A percentile compares a stretch with the other conserved stretches of the same genome.
phyloP scores from a whole-genome alignment of 495 filamentous ascomycete genomes.

The Hypoxylon cercidicola region DNA sequence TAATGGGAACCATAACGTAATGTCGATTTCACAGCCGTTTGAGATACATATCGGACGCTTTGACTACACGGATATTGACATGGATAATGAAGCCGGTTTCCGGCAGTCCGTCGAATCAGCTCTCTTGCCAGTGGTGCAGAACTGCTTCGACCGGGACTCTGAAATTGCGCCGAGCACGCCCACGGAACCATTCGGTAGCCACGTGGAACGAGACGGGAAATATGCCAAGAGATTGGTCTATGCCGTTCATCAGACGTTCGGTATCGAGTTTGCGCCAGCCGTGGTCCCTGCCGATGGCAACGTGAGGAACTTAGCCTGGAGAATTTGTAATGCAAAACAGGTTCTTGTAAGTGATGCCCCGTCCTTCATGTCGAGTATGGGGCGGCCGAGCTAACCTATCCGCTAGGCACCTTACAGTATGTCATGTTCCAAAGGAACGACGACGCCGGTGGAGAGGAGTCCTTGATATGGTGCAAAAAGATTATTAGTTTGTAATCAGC shows the following conservation, averaged over 20 bases:
- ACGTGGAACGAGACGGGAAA: constrained; percentile 86
- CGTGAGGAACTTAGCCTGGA: constrained; percentile 91
- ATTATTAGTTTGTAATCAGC: too few relatives aligned
- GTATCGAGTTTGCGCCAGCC: constrained; percentile 91
- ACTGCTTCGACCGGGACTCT: constrained; percentile 92
- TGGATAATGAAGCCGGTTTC: constrained; percentile 38
- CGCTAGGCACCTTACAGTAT: constrained; percentile 72
- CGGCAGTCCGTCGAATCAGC: constrained; percentile 73
- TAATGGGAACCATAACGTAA: constrained; percentile 91
- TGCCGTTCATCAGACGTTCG: constrained; percentile 97
- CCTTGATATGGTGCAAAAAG: neutral
- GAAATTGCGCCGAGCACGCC: constrained; percentile 86
- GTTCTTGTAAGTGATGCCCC: constrained; percentile 75
- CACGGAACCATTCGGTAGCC: constrained; percentile 82
- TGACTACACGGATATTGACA: constrained; percentile 70
- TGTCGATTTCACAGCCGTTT: constrained; percentile 94
- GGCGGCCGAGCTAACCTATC: constrained; percentile 22
- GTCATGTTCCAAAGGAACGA: constrained; percentile 65
- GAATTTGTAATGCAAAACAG: constrained; percentile 93
- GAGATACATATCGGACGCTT: constrained; percentile 85
- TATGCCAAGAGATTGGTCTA: constrained; percentile 90
- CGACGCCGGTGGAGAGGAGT: constrained; percentile 60
- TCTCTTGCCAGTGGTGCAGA: constrained; percentile 82
- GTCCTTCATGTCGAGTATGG: neutral
- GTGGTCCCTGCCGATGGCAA: constrained; percentile 94